Evolutionary conservation across 2,329 filamentous ascomycete species (phyloP), one percentile per base, ranked within the genome.

Genomic region (Elsinoe arachidis): DNA sequence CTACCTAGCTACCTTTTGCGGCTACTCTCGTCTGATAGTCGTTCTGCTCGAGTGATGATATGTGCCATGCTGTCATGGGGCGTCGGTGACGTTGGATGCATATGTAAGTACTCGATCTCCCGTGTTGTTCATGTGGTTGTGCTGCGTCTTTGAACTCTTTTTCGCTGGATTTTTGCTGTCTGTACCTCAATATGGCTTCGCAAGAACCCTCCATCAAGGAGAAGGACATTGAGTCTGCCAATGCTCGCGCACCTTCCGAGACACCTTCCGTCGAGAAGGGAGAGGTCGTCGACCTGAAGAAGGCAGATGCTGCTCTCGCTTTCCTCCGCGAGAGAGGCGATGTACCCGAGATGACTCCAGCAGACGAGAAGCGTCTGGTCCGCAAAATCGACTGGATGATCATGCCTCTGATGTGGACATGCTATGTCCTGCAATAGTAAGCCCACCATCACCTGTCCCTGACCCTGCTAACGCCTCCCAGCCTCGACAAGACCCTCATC

Each of bases 361-460:
- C 62, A 23, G 64, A 67, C 30, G 65, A 66, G 47, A 65, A 62
- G 56, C 57, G 56, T 35, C 55, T 69, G 17, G 43, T 65, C 1
- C 62, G 67, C 4, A 73, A 71, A 60, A 72, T 74, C 26, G 72
- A 75, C 47, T 69, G 66, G 64, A 70, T 69, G 65, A 69, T 75
- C 33, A 67, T 74, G 62, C 72, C 72, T 3, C 58, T 73, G 10
- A 70, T 74, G 68, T 72, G 65, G 63, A 61, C 59, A 15, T 71
- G 67, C 46, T 73, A 73, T 61, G 70, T 66, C 37, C 59, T 72
- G 2, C 72, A 74, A 55, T 74, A 72, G 49, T 53, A 51, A 51
- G 46, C 6, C 11, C 9, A 34, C 10, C 19, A 15, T 5, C 41
- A 14, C 33, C n/a, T 21, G 2, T 14, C 17, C 19, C 26, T n/a